phyloP scores from a whole-genome alignment of 306 rosid genomes.

The Medicago arabica region DNA sequence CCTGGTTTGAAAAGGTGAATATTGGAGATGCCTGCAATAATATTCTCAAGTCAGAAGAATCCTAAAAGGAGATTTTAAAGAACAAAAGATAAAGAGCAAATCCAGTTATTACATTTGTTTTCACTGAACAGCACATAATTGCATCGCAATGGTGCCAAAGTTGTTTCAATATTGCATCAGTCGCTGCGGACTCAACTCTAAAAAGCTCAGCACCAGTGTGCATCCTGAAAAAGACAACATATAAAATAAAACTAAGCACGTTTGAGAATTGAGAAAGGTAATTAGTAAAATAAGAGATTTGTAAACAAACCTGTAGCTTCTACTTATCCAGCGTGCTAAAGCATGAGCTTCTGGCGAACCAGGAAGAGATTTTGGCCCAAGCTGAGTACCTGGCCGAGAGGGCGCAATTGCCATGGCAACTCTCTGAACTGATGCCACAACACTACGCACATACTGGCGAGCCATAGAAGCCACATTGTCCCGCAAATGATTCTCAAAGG shows the following conservation, averaged over 20 bases:
- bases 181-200: slow-evolving; percentile 56
- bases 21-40: slow-evolving; percentile 87
- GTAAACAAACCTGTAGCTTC: slow-evolving; percentile 75
- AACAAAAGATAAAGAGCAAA: not conserved
- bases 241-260: not conserved
- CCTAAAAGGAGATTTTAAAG: not conserved
- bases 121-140: slow-evolving; percentile 91
- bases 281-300: not conserved
- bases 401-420: slow-evolving; percentile 99
- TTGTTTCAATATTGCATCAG: slow-evolving; percentile 84
- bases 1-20: slow-evolving; percentile 94
- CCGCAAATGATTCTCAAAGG: slow-evolving; percentile 80
- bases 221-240: slow-evolving; percentile 52
- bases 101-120: slow-evolving; percentile 62
- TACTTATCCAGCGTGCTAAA: slow-evolving; percentile 78
- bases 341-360: slow-evolving; percentile 95
- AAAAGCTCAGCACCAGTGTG: slow-evolving; percentile 82
- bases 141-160: slow-evolving; percentile 96
- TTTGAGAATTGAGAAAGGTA: not conserved
- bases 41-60: not conserved
- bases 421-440: slow-evolving; percentile 94
- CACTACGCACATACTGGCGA: slow-evolving; percentile 93
- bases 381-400: slow-evolving; percentile 63
- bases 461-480: slow-evolving; percentile 99
- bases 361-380: slow-evolving; percentile 79